These are phyloP conservation scores for Sinapis alba DNA, from an alignment of 441 rosid genomes.

Conservation along the genomic window DNA sequence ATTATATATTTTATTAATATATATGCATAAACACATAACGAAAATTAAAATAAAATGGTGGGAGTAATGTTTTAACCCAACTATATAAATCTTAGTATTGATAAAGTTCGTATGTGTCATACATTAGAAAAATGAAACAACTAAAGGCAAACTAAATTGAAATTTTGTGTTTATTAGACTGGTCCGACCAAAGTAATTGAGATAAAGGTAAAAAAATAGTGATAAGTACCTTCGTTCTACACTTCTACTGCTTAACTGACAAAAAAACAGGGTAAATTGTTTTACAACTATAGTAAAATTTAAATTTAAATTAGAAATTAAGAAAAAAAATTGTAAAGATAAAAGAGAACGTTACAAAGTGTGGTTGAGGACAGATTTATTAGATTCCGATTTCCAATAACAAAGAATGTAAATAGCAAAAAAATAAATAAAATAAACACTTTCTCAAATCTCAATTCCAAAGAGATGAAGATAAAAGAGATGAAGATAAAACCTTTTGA, in stretches of 20 bases:
- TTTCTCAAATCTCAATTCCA: slow-evolving; percentile 18
- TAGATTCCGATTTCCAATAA: slow-evolving; percentile 38
- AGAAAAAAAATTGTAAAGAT: slow-evolving; percentile 13
- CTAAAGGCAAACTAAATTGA: background rate
- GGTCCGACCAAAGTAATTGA: background rate
- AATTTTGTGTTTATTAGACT: background rate
- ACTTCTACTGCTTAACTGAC: background rate
- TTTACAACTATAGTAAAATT: background rate
- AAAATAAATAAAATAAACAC: background rate
- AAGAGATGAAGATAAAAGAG: slow-evolving; percentile 7
- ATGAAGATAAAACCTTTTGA: slow-evolving; percentile 41
- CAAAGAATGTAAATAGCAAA: slow-evolving; percentile 26
- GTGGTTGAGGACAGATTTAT: slow-evolving; percentile 38
- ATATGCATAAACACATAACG: no score
- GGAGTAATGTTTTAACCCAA: no score
- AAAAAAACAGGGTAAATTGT: background rate
- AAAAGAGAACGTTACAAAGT: slow-evolving; percentile 45
- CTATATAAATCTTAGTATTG: background rate
- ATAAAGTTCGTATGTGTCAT: background rate
- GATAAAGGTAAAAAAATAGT: background rate
- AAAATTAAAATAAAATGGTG: no score
- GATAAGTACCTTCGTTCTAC: background rate
- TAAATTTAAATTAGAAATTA: slow-evolving; percentile 10
- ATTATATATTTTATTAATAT: no score
- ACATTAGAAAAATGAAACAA: background rate